These are phyloP conservation scores for Ophiosphaerella narmari DNA, from an alignment of 2,329 filamentous ascomycete species.

Conservation along the genomic window DNA sequence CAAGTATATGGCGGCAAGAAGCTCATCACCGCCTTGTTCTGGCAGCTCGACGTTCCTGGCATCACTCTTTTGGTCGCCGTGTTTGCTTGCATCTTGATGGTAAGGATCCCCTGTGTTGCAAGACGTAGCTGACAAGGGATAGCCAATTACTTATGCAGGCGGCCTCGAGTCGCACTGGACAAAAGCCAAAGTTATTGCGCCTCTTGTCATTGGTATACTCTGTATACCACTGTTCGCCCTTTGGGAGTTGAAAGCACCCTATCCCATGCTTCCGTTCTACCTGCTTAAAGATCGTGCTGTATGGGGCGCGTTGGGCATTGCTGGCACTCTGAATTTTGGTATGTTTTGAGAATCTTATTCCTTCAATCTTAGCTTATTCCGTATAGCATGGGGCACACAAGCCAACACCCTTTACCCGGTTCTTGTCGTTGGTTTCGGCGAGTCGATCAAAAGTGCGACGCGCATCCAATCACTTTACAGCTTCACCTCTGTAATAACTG, in stretches of 20 bases:
- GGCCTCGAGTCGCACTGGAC: slow-evolving; percentile 55
- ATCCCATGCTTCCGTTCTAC: slow-evolving; percentile 64
- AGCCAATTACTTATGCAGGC: slow-evolving; percentile 60
- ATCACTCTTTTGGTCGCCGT: slow-evolving; percentile 54
- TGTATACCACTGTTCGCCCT: slow-evolving; percentile 56
- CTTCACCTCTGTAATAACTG: slow-evolving; percentile 62
- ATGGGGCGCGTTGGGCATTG: slow-evolving; percentile 67
- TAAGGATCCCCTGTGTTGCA: background rate
- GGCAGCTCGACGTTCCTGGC: slow-evolving; percentile 60
- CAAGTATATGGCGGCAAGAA: slow-evolving; percentile 48
- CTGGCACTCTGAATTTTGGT: slow-evolving; percentile 31
- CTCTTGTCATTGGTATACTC: slow-evolving; percentile 57
- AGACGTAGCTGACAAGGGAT: background rate
- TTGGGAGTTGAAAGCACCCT: slow-evolving; percentile 59
- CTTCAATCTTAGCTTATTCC: background rate
- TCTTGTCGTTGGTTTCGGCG: slow-evolving; percentile 65
- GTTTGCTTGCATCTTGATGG: slow-evolving; percentile 54
- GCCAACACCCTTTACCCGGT: slow-evolving; percentile 68
- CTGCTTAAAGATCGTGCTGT: slow-evolving; percentile 66
- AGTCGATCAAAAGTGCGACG: slow-evolving; percentile 61
- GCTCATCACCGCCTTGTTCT: slow-evolving; percentile 55
- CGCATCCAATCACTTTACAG: slow-evolving; percentile 65
- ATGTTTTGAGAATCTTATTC: background rate
- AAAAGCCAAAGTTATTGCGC: slow-evolving; percentile 56
- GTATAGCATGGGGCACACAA: slow-evolving; percentile 61